These are phyloP conservation scores for Isabelozyma gotoi DNA, from an alignment of 805 yeast genomes.

Conservation along the genomic window DNA sequence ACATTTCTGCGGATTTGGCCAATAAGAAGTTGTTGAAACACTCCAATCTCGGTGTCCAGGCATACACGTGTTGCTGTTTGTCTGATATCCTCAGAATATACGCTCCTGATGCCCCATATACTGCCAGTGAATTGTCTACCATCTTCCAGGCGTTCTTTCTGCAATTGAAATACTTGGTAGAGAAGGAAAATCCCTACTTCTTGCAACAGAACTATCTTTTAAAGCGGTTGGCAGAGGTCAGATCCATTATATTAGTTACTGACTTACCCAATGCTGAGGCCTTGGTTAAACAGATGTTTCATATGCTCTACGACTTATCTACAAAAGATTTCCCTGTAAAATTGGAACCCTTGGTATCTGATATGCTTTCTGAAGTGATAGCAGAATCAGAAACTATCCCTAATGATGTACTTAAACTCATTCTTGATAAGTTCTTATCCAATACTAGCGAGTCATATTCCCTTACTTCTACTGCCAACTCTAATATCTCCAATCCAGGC, in stretches of 20 bases:
- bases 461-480: slow-evolving; percentile 17
- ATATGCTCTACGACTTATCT: slow-evolving; percentile 57
- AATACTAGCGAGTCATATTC: slow-evolving; percentile 12
- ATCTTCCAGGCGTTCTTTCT: slow-evolving; percentile 65
- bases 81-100: slow-evolving; percentile 72
- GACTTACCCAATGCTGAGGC: slow-evolving; percentile 66
- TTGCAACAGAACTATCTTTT: slow-evolving; percentile 64
- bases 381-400: slow-evolving; percentile 71
- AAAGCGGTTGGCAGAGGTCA: slow-evolving; percentile 69
- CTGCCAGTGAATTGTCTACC: slow-evolving; percentile 57
- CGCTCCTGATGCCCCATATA: slow-evolving; percentile 91
- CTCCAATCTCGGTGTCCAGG: slow-evolving; percentile 66
- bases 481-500: slow-evolving; percentile 51
- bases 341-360: slow-evolving; percentile 62
- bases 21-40: slow-evolving; percentile 59
- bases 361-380: slow-evolving; percentile 71
- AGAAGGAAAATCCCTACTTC: slow-evolving; percentile 58
- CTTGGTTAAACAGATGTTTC: slow-evolving; percentile 56
- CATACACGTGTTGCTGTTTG: slow-evolving; percentile 69
- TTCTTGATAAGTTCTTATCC: slow-evolving; percentile 60
- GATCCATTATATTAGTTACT: slow-evolving; percentile 69
- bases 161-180: slow-evolving; percentile 58
- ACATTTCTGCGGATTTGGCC: slow-evolving; percentile 51
- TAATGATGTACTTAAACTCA: slow-evolving; percentile 54
- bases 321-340: slow-evolving; percentile 46